Conservation (phyloP, 2,329 filamentous ascomycete genomes). For the Anisogramma anomala region DNA sequence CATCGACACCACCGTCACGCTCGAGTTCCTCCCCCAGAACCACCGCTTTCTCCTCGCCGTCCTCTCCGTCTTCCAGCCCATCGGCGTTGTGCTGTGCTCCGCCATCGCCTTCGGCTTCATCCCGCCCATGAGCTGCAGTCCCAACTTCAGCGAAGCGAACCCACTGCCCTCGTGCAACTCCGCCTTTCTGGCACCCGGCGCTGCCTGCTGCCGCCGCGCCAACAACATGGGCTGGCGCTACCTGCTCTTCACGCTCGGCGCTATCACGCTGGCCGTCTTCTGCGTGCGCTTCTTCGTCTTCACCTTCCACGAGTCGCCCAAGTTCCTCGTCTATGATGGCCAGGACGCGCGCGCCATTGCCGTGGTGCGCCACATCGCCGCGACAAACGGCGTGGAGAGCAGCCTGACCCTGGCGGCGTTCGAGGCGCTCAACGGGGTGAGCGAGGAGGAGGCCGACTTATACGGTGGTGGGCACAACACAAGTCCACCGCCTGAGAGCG, state of each 20-base stretch:
- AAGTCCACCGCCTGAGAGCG: background rate
- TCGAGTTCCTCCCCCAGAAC: constrained; percentile 43
- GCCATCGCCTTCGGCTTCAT: constrained; percentile 43
- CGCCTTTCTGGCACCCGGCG: constrained; percentile 16
- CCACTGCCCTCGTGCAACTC: constrained; percentile 33
- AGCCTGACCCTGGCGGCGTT: constrained; percentile 19
- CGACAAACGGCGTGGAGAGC: constrained; percentile 17
- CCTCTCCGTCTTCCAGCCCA: constrained; percentile 43
- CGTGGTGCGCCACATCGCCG: constrained; percentile 29
- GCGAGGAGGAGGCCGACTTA: no score
- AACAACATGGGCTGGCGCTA: constrained; percentile 37
- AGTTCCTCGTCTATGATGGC: constrained; percentile 28
- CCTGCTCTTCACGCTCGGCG: background rate
- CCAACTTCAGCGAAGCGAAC: constrained; percentile 35
- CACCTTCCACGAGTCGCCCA: constrained; percentile 31
- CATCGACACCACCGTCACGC: constrained; percentile 42
- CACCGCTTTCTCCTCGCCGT: constrained; percentile 40
- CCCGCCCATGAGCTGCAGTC: constrained; percentile 36
- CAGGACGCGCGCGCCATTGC: constrained; percentile 30
- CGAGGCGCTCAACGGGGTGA: constrained; percentile 15
- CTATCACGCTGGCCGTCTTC: constrained; percentile 37
- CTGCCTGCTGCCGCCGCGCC: constrained; percentile 21
- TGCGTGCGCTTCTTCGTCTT: constrained; percentile 43
- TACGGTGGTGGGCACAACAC: no score
- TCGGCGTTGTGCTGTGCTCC: constrained; percentile 40